A percentile compares a stretch with the other conserved stretches of the same genome.
These are phyloP conservation scores for Epithemia pelagica DNA, from an alignment of 108 stramenopile species.

Conservation along the genomic window DNA sequence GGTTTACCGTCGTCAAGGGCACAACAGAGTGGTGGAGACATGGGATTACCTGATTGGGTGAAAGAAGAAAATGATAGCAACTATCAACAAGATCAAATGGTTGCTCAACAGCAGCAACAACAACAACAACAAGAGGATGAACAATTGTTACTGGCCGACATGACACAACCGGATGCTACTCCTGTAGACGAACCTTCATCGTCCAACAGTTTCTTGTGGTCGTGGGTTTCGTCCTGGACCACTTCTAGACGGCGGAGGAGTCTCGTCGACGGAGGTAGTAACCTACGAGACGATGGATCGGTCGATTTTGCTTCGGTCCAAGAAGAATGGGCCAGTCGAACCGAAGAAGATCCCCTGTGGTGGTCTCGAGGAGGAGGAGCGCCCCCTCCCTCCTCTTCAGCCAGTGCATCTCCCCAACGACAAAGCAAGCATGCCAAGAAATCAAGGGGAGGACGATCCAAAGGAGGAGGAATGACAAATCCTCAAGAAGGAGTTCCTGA, in stretches of 20 bases:
- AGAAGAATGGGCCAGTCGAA: conserved; percentile 48
- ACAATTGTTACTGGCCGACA: background rate
- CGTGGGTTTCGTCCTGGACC: background rate
- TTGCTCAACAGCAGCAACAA: background rate
- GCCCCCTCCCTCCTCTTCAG: too few species aligned
- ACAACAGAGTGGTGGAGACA: background rate
- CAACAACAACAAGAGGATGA: background rate
- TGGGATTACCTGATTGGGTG: background rate
- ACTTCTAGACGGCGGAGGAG: background rate
- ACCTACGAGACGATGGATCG: conserved; percentile 28
- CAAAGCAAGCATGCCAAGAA: too few species aligned
- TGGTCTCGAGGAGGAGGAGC: conserved; percentile 46
- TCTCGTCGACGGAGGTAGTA: background rate
- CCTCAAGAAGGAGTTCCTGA: background rate
- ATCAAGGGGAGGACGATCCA: too few species aligned
- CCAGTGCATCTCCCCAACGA: too few species aligned
- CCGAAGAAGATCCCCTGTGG: conserved; percentile 50
- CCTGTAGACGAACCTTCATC: background rate
- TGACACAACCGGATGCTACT: background rate
- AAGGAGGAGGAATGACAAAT: background rate
- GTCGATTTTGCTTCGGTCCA: conserved; percentile 46
- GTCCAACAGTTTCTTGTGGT: background rate
- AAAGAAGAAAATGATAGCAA: background rate
- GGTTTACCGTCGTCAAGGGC: background rate
- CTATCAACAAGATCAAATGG: background rate